Evolutionary conservation across 108 stramenopile species (phyloP).

Genomic region (Cyclotella baltica): DNA sequence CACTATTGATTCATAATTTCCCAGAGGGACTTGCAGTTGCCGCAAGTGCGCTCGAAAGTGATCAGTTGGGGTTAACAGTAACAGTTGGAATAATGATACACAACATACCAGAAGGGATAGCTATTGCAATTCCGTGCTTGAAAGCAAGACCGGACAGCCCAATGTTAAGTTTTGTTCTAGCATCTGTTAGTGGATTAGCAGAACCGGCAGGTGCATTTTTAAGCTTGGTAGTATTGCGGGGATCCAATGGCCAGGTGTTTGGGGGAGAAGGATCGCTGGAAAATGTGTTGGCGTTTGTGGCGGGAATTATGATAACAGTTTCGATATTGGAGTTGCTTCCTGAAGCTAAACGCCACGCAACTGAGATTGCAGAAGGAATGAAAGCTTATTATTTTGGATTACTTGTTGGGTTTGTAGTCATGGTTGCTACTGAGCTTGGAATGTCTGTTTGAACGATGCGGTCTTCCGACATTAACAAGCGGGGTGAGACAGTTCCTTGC

Average conservation of each 20-base stretch:
- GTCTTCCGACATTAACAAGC: too few species aligned
- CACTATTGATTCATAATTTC: constrained; percentile 80
- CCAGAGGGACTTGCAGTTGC: constrained; percentile 85
- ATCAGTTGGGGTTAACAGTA: constrained; percentile 74
- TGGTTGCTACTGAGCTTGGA: constrained; percentile 66
- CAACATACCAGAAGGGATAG: constrained; percentile 89
- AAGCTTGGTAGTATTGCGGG: constrained; percentile 55
- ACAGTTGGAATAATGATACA: constrained; percentile 86
- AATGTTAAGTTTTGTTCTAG: constrained; percentile 75
- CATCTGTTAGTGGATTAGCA: constrained; percentile 76
- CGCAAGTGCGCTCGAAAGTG: constrained; percentile 72
- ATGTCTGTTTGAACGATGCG: constrained; percentile 36
- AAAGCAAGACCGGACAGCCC: constrained; percentile 79
- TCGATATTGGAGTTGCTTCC: constrained; percentile 81
- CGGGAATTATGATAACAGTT: constrained; percentile 88
- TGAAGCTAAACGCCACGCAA: constrained; percentile 62
- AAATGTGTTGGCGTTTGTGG: constrained; percentile 84
- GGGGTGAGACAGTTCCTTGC: too few species aligned
- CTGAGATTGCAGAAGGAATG: constrained; percentile 22
- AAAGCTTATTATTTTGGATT: constrained; percentile 50
- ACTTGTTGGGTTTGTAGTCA: constrained; percentile 56
- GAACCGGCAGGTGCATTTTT: constrained; percentile 80
- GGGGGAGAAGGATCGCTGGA: constrained; percentile 59
- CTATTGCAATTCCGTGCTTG: constrained; percentile 84
- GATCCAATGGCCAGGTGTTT: constrained; percentile 13